phyloP scores from a whole-genome alignment of 2,329 filamentous ascomycete genomes.

The Aspergillus sp. region DNA sequence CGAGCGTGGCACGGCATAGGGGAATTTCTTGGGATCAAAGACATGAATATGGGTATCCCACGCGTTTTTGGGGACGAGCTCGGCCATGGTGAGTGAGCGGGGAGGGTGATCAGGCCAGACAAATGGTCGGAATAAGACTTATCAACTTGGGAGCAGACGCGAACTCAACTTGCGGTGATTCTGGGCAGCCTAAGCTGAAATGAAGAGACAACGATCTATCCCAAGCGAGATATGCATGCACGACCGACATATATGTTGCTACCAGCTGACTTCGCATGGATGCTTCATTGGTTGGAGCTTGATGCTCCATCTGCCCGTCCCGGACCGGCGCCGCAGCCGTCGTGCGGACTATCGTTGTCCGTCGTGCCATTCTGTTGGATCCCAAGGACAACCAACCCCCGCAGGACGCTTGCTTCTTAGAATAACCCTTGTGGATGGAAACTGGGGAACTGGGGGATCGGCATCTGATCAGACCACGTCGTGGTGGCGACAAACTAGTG shows the following conservation, averaged over 20 bases:
- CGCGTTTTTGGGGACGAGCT: background rate
- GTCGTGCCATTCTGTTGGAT: background rate
- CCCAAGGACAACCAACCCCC: background rate
- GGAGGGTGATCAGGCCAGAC: background rate
- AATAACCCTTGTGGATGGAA: background rate
- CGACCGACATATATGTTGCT: background rate
- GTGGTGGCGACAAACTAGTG: too few relatives aligned
- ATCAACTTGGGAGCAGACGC: too few relatives aligned
- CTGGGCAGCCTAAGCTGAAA: background rate
- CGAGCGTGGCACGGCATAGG: background rate
- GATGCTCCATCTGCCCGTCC: background rate
- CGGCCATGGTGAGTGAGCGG: background rate
- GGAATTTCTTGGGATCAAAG: background rate
- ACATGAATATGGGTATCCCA: slow-evolving; percentile 1
- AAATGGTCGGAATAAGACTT: background rate
- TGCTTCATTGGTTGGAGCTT: background rate
- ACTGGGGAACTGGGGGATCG: background rate
- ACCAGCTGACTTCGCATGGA: background rate
- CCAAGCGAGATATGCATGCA: background rate
- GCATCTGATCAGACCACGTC: background rate
- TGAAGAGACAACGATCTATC: background rate
- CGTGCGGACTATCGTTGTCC: background rate
- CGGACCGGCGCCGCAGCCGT: background rate
- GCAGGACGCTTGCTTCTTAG: background rate
- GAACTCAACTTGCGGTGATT: background rate